phyloP scores from a whole-genome alignment of 2,329 filamentous ascomycete genomes.

The Bertia moriformis region DNA sequence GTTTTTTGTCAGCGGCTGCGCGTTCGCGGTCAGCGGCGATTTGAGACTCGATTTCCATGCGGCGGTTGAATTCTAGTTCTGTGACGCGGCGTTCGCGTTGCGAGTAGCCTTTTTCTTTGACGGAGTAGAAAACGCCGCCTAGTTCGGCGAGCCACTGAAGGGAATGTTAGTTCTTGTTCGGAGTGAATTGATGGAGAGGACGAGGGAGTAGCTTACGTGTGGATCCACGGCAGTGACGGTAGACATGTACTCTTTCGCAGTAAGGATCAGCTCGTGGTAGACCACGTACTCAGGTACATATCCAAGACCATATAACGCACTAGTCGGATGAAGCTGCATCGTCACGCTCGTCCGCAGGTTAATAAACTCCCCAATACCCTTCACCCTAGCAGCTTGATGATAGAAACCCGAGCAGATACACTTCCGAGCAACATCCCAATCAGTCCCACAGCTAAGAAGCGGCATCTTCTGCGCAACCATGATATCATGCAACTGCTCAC shows the following conservation, averaged over 20 bases:
- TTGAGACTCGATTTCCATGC: conserved; percentile 47
- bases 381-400: conserved; percentile 56
- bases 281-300: conserved; percentile 58
- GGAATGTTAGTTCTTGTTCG: not conserved
- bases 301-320: conserved; percentile 50
- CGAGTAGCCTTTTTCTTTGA: conserved; percentile 57
- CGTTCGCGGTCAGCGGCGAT: conserved; percentile 43
- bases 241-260: conserved; percentile 58
- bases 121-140: conserved; percentile 56
- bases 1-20: conserved; percentile 8
- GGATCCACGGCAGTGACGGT: conserved; percentile 57
- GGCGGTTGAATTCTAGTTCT: conserved; percentile 47
- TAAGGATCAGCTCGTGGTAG: conserved; percentile 58
- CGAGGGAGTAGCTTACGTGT: conserved; percentile 16
- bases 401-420: conserved; percentile 60
- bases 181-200: not conserved
- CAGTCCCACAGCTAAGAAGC: conserved; percentile 48
- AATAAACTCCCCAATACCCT: conserved; percentile 56
- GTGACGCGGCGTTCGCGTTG: conserved; percentile 43
- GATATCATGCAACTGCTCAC: conserved; percentile 53
- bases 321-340: conserved; percentile 53
- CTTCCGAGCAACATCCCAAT: conserved; percentile 53
- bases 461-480: conserved; percentile 53
- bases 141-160: conserved; percentile 48
- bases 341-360: conserved; percentile 55